Evolutionary conservation across 2,329 filamentous ascomycete species (phyloP), one percentile per base, ranked within the genome.

Genomic region (Niveomyces coronatus): DNA sequence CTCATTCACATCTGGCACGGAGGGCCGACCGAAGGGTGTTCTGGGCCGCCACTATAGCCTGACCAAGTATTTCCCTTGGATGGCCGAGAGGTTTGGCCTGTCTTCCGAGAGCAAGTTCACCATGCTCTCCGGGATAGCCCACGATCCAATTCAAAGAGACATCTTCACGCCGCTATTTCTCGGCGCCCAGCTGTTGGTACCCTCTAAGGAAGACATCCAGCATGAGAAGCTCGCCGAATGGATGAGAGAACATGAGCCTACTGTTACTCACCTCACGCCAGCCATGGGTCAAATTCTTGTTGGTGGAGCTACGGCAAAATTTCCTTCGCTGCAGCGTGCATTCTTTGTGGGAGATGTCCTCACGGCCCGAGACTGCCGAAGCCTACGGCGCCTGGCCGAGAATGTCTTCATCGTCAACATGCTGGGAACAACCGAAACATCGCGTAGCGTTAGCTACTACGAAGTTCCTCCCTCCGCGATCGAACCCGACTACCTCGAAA

Each of bases 271-370:
- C 60, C 64, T 96, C 27, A 98, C 91, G 1, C 91, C 91, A 9
- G 91, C 91, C 41, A 95, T 96, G 88, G 88, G 88, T 39, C 85
- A 95, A 50, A 91, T 96, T 44, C 65, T 96, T 2, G 80, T 89
- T n/a, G 88, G 87, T 30, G 85, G 84, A 47, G 83, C 86, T 17
- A 79, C 66, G 3, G 79, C 85, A 0, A 61, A 83, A 47, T 93
- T 95, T 52, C 82, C 85, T 1, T 68, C 72, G 10, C 67, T 96
- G n/a, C 70, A 81, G 41, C 70, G 77, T 41, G 86, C 80, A 14
- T 89, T 96, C 67, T 96, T 89, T 45, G 89, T 96, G 1, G 91
- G 91, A 22, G 89, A 96, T 53, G 68, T 95, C 23, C 61, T 96
- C 33, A 93, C 86, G 45, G 94, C 79, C 54, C 73, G 78, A 53